Conservation (phyloP, 192 early-diverging fungal genomes). For the Dimargaris verticillata region DNA sequence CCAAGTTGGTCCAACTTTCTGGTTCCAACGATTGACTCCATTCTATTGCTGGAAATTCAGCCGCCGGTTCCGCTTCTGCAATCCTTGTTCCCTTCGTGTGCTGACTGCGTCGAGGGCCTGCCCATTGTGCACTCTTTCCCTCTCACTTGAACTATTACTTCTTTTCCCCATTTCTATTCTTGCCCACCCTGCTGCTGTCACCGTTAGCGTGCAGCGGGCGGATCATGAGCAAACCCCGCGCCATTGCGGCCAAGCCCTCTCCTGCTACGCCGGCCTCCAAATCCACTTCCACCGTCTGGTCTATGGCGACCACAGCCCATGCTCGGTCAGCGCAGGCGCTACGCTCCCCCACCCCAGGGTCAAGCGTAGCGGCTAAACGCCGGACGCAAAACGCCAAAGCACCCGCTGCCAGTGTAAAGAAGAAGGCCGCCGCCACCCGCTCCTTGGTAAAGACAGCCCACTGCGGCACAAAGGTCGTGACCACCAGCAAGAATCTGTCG, state of each 20-base stretch:
- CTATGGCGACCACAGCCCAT: neutral
- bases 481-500: neutral
- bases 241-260: neutral
- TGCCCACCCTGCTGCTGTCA: neutral
- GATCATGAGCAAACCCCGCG: neutral
- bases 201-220: neutral
- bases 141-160: neutral
- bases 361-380: neutral
- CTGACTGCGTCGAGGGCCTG: too few relatives aligned
- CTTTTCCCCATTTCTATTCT: neutral
- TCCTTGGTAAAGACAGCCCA: neutral
- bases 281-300: neutral
- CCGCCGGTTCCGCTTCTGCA: too few relatives aligned
- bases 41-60: too few relatives aligned
- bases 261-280: neutral
- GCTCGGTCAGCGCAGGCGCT: neutral
- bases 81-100: too few relatives aligned
- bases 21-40: too few relatives aligned
- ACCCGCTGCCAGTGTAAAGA: neutral
- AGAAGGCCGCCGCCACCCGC: neutral
- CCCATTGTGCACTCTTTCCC: neutral
- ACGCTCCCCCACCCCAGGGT: neutral
- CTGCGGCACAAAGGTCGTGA: neutral
- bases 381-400: neutral
- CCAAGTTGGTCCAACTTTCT: too few relatives aligned